A percentile compares a stretch with the other conserved stretches of the same genome.
phyloP scores from a whole-genome alignment of 2,329 filamentous ascomycete genomes.

The Pseudogymnoascus sp. region DNA sequence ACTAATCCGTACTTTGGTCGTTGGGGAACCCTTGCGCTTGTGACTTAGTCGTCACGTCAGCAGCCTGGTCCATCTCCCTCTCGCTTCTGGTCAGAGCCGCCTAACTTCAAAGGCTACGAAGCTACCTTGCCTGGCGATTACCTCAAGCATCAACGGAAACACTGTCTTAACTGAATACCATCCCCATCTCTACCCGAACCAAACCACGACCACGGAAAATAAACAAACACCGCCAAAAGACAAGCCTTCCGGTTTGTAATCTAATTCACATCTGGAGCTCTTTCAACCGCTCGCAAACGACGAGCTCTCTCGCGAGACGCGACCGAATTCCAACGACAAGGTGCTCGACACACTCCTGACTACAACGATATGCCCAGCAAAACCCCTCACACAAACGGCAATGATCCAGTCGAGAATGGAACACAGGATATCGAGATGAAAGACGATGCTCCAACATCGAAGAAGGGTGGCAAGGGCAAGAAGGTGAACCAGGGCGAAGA shows the following conservation, averaged over 20 bases:
- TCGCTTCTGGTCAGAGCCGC: constrained; percentile 8
- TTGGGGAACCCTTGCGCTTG: constrained; percentile 4
- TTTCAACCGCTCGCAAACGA: neutral
- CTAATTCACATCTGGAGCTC: neutral
- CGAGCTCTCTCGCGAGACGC: constrained; percentile 7
- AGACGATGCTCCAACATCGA: constrained; percentile 50
- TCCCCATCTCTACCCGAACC: neutral
- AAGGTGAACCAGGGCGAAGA: constrained; percentile 61
- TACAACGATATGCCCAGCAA: constrained; percentile 57
- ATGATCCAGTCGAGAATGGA: constrained; percentile 61
- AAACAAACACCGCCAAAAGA: neutral
- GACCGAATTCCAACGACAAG: neutral
- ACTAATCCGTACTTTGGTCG: neutral
- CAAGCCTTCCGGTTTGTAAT: constrained; percentile 7
- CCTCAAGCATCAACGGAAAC: constrained; percentile 7
- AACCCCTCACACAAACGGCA: constrained; percentile 59
- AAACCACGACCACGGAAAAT: neutral
- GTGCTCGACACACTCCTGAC: constrained; percentile 5
- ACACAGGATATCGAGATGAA: constrained; percentile 67
- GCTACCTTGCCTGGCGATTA: constrained; percentile 8
- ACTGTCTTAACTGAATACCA: constrained; percentile 1
- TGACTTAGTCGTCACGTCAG: constrained; percentile 3
- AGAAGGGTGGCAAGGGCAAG: constrained; percentile 58
- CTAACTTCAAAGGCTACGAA: constrained; percentile 9
- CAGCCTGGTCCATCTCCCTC: neutral